Percentiles rank a stretch among this genome's conserved stretches.
These are phyloP conservation scores for Cryphonectria carpinicola DNA, from an alignment of 2,329 filamentous ascomycete species.

Conservation along the genomic window DNA sequence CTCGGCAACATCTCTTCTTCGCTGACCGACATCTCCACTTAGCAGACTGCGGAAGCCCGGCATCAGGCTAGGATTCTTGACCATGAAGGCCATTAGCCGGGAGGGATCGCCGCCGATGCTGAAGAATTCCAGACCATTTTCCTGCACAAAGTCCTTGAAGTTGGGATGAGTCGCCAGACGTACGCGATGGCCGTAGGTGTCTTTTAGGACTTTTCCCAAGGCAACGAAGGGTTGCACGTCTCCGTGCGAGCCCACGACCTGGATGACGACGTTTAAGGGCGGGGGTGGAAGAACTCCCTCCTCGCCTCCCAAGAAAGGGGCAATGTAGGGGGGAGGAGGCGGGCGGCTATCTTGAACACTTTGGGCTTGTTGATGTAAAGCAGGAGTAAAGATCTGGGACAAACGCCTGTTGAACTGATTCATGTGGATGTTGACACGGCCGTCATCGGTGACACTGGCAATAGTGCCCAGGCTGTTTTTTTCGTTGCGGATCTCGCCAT, in stretches of 20 bases:
- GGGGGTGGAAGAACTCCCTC: too few relatives aligned
- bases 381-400: too few relatives aligned
- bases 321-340: too few relatives aligned
- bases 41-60: slow-evolving; percentile 77
- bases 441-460: too few relatives aligned
- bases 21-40: slow-evolving; percentile 75
- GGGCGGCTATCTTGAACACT: too few relatives aligned
- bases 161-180: slow-evolving; percentile 73
- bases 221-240: slow-evolving; percentile 81
- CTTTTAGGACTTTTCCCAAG: slow-evolving; percentile 62
- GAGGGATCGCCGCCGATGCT: slow-evolving; percentile 75
- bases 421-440: too few relatives aligned
- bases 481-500: too few relatives aligned
- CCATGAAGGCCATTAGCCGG: slow-evolving; percentile 86
- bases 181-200: slow-evolving; percentile 70
- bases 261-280: slow-evolving; percentile 66
- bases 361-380: too few relatives aligned
- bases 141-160: slow-evolving; percentile 70
- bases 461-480: too few relatives aligned
- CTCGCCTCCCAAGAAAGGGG: too few relatives aligned
- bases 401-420: too few relatives aligned
- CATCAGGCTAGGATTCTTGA: slow-evolving; percentile 85
- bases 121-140: slow-evolving; percentile 76
- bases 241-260: slow-evolving; percentile 74
- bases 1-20: slow-evolving; percentile 73